Evolutionary conservation across 2,329 filamentous ascomycete genomes (phyloP), one percentile per base, ranked within the genome.

Genomic region (Phyllachora maydis): DNA sequence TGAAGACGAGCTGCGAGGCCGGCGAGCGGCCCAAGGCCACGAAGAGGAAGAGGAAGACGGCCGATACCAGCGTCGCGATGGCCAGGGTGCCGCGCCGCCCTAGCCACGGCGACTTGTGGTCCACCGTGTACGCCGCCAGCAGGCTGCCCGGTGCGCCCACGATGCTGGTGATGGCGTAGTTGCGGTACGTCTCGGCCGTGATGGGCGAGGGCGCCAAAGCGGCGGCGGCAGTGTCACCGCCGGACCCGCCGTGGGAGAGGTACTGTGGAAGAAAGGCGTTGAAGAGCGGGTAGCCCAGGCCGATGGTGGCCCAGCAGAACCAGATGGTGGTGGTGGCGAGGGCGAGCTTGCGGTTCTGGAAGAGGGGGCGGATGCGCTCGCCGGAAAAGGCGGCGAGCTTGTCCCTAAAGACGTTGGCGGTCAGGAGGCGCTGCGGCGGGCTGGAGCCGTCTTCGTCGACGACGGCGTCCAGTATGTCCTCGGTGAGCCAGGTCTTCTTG

Each of bases 241-340:
- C 26, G 4, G 34, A 32, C 23, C 47, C 47, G 14, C 65, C 59
- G 26, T 67, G 61, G 13, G 69, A 64, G 28, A 90, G 65, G 39
- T 88, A 88, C 35, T 88, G 76, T 1, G 81, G 81, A n/a, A 91
- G 58, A 48, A 90, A 90, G 24, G 76, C 74, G 45, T 88, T 88
- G 60, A 85, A 91, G 2, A 91, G 62, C 1, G 78, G 79, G 39
- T 85, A 90, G 3, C 71, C 78, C 66, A 90, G 75, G 29, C 79
- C 79, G 33, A 90, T 83, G 9, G 66, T 71, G 0, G 70, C 59
- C 79, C 79, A 90, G 41, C 68, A 70, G 45, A 82, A 76, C 75
- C 75, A 82, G 22, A 85, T 53, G 12, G 69, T 47, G 4, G 32
- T 36, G 1, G 63, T 68, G 18, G 60, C 54, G 24, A 52, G 33